Evolutionary conservation across 176 grass and related monocot genomes (phyloP), one percentile per base, ranked within the genome.

Genomic region (Carex kokanica): DNA sequence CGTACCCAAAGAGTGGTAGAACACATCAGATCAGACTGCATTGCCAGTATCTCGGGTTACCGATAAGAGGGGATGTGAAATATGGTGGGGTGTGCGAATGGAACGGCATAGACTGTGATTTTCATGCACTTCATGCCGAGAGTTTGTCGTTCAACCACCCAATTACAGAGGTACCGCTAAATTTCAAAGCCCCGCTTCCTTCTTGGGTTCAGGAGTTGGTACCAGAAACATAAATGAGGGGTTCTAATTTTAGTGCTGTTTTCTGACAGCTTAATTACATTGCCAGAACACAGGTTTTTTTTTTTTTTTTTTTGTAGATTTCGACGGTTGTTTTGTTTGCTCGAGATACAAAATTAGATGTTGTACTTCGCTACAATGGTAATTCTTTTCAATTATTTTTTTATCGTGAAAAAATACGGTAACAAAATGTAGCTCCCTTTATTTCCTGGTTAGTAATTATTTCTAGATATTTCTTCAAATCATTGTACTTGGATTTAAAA

Each of bases 11-110:
- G 74, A 98, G 93, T 81, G 96, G 96, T 11, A 81, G 93, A 24
- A 98, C 96, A 2, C 96, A 98, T 86, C 93, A 98, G 79, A 98
- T 98, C 88, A 91, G 89, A 38, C 75, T 95, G 17, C 96, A 98
- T 41, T 95, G 96, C 34, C 91, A 98, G 77, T 88, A 93, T 87
- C 84, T 98, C 41, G 88, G 96, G n/a, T 64, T 98, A 62, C 79
- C 93, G 0, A 95, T 95, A 58, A 91, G 73, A 90, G 96, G 96
- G 8, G 96, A 98, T 86, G 96, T 91, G 27, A 98, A 98, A 59
- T 98, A 95, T 16, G 88, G 93, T 0, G 96, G 96, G 60, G 86
- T 91, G 72, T 81, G 85, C 40, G 88, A 91, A 34, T 93, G 93
- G 89, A 77, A 95, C 0, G 93, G 88, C 47, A 59, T 80, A 31